Evolutionary conservation across 768 basidiomycete species (phyloP).

Genomic region (Lactarius indigo): DNA sequence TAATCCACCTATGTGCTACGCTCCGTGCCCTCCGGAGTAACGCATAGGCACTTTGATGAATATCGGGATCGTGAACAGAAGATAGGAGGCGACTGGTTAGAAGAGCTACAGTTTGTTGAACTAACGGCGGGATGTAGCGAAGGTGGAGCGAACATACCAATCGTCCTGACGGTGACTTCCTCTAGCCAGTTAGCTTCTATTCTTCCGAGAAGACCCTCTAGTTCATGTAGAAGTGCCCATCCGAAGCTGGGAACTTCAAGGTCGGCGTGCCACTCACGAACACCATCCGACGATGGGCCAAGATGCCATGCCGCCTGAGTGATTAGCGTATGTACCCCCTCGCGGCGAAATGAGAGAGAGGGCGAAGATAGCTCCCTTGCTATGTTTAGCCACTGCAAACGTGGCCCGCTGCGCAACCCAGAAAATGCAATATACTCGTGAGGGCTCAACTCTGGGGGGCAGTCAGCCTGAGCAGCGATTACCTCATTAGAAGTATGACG

Average conservation of each 20-base stretch:
- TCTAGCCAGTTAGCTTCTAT: slow-evolving; percentile 42
- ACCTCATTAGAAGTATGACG: slow-evolving; percentile 39
- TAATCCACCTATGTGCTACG: slow-evolving; percentile 1
- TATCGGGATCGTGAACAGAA: background rate
- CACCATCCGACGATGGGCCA: slow-evolving; percentile 29
- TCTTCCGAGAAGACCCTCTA: slow-evolving; percentile 35
- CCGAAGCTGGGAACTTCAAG: slow-evolving; percentile 35
- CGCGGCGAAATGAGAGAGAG: slow-evolving; percentile 37
- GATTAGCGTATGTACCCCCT: slow-evolving; percentile 41
- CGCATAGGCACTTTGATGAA: background rate
- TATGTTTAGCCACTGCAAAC: slow-evolving; percentile 50
- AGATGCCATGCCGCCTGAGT: slow-evolving; percentile 46
- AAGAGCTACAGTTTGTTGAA: background rate
- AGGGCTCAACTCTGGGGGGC: slow-evolving; percentile 39
- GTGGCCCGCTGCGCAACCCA: slow-evolving; percentile 42
- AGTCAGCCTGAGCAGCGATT: slow-evolving; percentile 40
- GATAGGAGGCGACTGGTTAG: slow-evolving; percentile 8
- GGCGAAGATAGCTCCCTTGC: slow-evolving; percentile 40
- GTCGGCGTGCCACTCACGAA: slow-evolving; percentile 41
- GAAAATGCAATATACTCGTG: slow-evolving; percentile 48
- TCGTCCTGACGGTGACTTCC: slow-evolving; percentile 10
- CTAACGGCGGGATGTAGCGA: background rate
- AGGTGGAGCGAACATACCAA: background rate
- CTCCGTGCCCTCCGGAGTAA: slow-evolving; percentile 4
- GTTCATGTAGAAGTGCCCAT: slow-evolving; percentile 34